Base-by-base conservation (phyloP, 352 stramenopile species). In the Globisporangium canariense region DNA sequence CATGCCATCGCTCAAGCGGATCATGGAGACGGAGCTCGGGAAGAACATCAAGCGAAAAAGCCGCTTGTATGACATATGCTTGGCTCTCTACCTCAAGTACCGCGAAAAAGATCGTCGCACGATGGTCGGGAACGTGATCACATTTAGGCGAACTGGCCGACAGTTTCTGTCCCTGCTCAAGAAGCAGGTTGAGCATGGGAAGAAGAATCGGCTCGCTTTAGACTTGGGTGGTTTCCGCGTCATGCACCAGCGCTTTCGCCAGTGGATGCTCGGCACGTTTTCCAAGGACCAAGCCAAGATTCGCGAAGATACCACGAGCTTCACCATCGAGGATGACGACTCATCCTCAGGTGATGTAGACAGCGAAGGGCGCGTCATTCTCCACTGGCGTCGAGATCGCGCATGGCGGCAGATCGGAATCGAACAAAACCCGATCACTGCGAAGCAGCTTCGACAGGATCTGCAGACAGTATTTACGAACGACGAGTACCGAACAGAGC, bases 11-110 rank as follows among this genome's bases (percentile, higher is more conserved):
- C 62, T 90, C 8, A 77, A 76, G 9, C 65, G 81, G 10, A 88
- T 90, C 25, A 90, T 88, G 78, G 75, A 88, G 62, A 88, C 79
- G 1, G 66, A 77, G 3, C 53, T 90, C 28, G 79, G 77, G 1
- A 63, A 76, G 52, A 76, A 73, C 45, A 80, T 88, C 40, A 87
- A 87, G 58, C 69, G 74, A 30, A 87, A 88, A 75, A 87, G 75
- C 46, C 77, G 70, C 2, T 59, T 86, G 57, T 86, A 90, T 51
- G 74, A 86, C 43, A 41, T 88, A 10, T 88, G 79, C 14, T 65
- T 90, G 18, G 58, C 62, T 16, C 62, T 88, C 55, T 90, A 87
- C 47, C 40, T 88, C 40, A 79, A 75, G 8, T 90, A 81, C 46
- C 74, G 81, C 0, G 77, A 85, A 52, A 78, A 74, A 30, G 79